phyloP scores from a whole-genome alignment of 148 eudicot genomes.

The Nepenthes gracilis region DNA sequence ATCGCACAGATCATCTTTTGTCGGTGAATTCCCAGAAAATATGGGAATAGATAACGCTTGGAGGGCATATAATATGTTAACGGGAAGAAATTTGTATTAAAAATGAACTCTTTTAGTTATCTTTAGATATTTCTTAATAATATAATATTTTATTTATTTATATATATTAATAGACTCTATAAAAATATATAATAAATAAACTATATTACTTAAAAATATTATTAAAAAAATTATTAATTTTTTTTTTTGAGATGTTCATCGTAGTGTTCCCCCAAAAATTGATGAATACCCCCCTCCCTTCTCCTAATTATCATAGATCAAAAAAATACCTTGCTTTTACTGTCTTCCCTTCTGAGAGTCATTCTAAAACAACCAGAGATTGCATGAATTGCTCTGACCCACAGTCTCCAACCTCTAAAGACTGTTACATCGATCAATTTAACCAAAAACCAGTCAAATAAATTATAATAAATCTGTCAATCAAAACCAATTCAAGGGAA shows the following conservation, averaged over 20 bases:
- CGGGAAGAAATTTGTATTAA: no score
- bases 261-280: no score
- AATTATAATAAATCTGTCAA: no score
- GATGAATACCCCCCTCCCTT: no score
- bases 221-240: no score
- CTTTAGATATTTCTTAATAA: not conserved
- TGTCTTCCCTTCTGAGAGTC: constrained; percentile 16
- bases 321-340: constrained; percentile 18
- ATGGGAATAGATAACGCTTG: not conserved
- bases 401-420: constrained; percentile 16
- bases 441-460: not conserved
- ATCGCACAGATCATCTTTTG: not conserved
- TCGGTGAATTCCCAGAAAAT: not conserved
- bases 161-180: no score
- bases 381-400: constrained; percentile 13
- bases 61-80: not conserved
- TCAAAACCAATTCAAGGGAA: no score
- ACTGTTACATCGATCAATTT: constrained; percentile 12
- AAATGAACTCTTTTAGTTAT: not conserved
- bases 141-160: not conserved
- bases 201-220: no score
- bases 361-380: constrained; percentile 15
- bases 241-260: no score
- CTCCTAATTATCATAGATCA: not conserved
- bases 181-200: no score